Base-by-base conservation (phyloP, 306 rosid genomes). In the Malus sylvestris region DNA sequence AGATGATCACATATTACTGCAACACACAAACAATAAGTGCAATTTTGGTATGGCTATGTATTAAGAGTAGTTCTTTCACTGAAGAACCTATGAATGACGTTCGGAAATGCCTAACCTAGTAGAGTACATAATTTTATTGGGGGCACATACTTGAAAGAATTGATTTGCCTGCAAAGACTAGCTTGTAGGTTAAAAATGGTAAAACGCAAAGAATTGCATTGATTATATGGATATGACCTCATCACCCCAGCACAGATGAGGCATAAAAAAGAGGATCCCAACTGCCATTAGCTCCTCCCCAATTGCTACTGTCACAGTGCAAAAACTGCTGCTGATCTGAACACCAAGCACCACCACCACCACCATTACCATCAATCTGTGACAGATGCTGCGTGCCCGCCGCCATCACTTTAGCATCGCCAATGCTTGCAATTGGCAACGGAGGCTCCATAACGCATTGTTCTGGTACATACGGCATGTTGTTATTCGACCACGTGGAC, bases 251-350 rank as follows among this genome's bases (percentile, higher is more conserved):
- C 27, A 29, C 70, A 45, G 78, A 62, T 40, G 78, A 49, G 3
- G 38, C 46, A 62, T 44, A 62, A 14, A 45, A 74, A 20, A 30
- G 70, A 23, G 78, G 23, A 44, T 74, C 78, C 78, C 78, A 74
- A 62, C n/a, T 4, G 30, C 15, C 70, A 45, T 62, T 62, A 64
- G 44, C 15, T 5, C 20, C 70, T 6, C 32, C 78, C 78, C 70
- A 74, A 2, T 63, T 74, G 61, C n/a, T 51, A 5, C 20, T 62
- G 30, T 74, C 70, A 63, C 69, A 45, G 5, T 74, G 78, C 61
- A 74, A 11, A 32, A 18, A 62, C 35, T 74, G 78, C 46, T 62
- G 70, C 27, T 35, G 51, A 38, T 35, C 61, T 45, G 78, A 33
- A 46, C 60, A 22, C 78, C 70, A 74, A 61, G 13, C 69, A 60